Evolutionary conservation across 1,139 yeast species (phyloP), one percentile per base, ranked within the genome.

Genomic region (Kodamaea suecica): DNA sequence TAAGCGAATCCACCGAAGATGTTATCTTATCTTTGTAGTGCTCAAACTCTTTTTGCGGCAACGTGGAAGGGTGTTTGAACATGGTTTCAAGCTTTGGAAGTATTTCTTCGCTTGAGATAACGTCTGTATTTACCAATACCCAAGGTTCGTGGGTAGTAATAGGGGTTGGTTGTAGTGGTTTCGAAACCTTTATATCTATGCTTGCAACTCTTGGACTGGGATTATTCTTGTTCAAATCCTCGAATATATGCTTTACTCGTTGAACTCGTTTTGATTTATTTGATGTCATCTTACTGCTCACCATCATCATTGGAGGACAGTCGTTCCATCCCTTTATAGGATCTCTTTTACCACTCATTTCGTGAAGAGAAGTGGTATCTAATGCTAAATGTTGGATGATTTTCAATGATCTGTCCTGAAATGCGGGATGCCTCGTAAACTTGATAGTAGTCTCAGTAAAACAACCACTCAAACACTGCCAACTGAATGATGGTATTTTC

Each of bases 321-420:
- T 70, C 76, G 41, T 70, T 70, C 76, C 76, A 70, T 5, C 75
- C 74, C 9, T 19, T 6, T 6, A 19, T 9, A 19, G 21, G 21
- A 9, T 19, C 21, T 6, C 21, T 9, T 19, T 9, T 19, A n/a
- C n/a, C n/a, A n/a, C n/a, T n/a, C n/a, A n/a, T n/a, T n/a, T n/a
- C n/a, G n/a, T n/a, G n/a, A n/a, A n/a, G n/a, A n/a, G n/a, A n/a
- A n/a, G n/a, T n/a, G n/a, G n/a, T n/a, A n/a, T n/a, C n/a, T n/a
- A n/a, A n/a, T n/a, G n/a, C n/a, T n/a, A n/a, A n/a, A n/a, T n/a
- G n/a, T n/a, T n/a, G n/a, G n/a, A n/a, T n/a, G n/a, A n/a, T n/a
- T n/a, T n/a, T n/a, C n/a, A n/a, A n/a, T n/a, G n/a, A n/a, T n/a
- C n/a, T n/a, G n/a, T n/a, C n/a, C n/a, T n/a, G n/a, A n/a, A n/a